Evolutionary conservation across 2,329 filamentous ascomycete genomes (phyloP).

Genomic region (Hymenoscyphus infarciens): DNA sequence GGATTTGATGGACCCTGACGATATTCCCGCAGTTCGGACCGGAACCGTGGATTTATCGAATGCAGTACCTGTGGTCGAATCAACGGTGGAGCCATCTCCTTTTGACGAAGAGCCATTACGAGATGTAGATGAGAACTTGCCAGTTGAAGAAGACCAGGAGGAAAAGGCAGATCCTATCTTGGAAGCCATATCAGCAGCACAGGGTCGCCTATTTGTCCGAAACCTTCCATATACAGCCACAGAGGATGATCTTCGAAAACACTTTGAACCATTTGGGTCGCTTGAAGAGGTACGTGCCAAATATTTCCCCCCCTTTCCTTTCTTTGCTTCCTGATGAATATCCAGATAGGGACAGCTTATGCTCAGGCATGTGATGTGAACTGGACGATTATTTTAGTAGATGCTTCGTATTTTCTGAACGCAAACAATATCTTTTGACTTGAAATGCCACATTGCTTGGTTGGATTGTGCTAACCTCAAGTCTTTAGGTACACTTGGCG

Average conservation of each 20-base stretch:
- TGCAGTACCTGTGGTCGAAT: slow-evolving; percentile 19
- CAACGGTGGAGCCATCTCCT: slow-evolving; percentile 14
- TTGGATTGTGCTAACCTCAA: slow-evolving; percentile 40
- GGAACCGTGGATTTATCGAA: slow-evolving; percentile 17
- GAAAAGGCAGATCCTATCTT: slow-evolving; percentile 39
- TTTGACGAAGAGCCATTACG: slow-evolving; percentile 11
- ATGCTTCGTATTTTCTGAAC: slow-evolving; percentile 85
- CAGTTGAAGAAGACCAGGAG: slow-evolving; percentile 28
- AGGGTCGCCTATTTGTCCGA: slow-evolving; percentile 78
- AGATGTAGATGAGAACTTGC: slow-evolving; percentile 19
- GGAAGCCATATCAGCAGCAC: slow-evolving; percentile 61
- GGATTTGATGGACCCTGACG: slow-evolving; percentile 65
- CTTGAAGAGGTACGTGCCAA: slow-evolving; percentile 77
- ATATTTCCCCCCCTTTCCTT: slow-evolving; percentile 25
- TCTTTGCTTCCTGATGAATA: slow-evolving; percentile 75
- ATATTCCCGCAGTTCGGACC: slow-evolving; percentile 27
- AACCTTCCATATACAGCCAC: slow-evolving; percentile 81
- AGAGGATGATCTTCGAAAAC: slow-evolving; percentile 69
- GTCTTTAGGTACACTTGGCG: slow-evolving; percentile 75
- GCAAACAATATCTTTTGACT: slow-evolving; percentile 30
- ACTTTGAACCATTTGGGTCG: slow-evolving; percentile 70
- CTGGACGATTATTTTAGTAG: slow-evolving; percentile 99
- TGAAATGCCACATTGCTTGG: slow-evolving; percentile 17
- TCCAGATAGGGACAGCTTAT: slow-evolving; percentile 99
- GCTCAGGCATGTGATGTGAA: slow-evolving; percentile 85